These are phyloP conservation scores for Setaria italica DNA, from an alignment of 202 grass and related monocot species.

Conservation along the genomic window DNA sequence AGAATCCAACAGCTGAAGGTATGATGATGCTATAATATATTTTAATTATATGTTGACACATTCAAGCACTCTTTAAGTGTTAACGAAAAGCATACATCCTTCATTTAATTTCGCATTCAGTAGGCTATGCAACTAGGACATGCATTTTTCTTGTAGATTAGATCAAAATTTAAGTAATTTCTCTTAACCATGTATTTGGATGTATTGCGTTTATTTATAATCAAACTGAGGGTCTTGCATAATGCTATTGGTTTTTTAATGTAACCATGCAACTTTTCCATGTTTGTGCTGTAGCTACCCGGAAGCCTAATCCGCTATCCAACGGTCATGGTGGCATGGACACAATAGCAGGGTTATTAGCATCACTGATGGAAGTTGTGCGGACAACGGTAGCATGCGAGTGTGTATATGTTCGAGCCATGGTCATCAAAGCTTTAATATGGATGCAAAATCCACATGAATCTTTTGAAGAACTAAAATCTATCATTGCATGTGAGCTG, in stretches of 20 bases:
- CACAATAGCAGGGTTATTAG: conserved; percentile 89
- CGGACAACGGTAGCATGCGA: conserved; percentile 98
- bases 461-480: conserved; percentile 92
- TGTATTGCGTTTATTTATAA: conserved; percentile 35
- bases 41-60: conserved; percentile 6
- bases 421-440: conserved; percentile 98
- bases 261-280: conserved; percentile 22
- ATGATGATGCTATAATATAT: conserved; percentile 31
- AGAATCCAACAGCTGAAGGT: conserved; percentile 88
- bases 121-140: conserved; percentile 7
- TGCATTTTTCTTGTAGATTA: conserved; percentile 30
- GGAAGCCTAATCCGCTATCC: conserved; percentile 75
- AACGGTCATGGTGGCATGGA: conserved; percentile 79
- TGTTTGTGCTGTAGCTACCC: conserved; percentile 58
- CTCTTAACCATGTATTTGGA: conserved; percentile 21
- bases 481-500: conserved; percentile 96
- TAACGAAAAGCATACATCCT: conserved; percentile 7
- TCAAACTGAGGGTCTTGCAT: conserved; percentile 21
- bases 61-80: conserved; percentile 12
- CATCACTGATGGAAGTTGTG: conserved; percentile 98
- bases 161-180: background rate
- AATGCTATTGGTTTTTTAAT: conserved; percentile 26
- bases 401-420: conserved; percentile 98
- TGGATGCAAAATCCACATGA: conserved; percentile 99
- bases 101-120: conserved; percentile 10